Evolutionary conservation across 441 rosid genomes (phyloP).

Genomic region (Mallotus japonicus): DNA sequence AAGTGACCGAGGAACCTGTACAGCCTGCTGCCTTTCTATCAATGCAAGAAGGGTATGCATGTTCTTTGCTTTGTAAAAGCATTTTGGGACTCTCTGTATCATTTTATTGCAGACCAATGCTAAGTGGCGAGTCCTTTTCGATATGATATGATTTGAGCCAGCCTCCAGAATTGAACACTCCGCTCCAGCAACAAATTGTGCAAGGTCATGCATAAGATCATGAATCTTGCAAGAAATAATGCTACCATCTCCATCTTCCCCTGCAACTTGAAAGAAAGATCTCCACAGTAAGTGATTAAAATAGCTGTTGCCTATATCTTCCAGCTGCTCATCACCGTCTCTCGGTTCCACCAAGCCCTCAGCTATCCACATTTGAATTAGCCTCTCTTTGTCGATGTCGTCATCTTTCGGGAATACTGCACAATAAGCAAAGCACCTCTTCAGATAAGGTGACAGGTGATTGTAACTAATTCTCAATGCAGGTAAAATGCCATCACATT

Average conservation of each 20-base stretch:
- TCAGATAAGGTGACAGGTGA: conserved; percentile 34
- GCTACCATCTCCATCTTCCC: conserved; percentile 1
- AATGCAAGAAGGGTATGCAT: conserved; percentile 9
- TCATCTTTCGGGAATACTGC: conserved; percentile 31
- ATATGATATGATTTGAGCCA: not conserved
- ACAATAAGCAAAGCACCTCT: conserved; percentile 29
- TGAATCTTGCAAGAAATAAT: conserved; percentile 24
- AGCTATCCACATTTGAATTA: conserved; percentile 32
- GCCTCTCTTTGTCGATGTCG: conserved; percentile 26
- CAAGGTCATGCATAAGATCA: conserved; percentile 31
- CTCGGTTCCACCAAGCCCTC: conserved; percentile 26
- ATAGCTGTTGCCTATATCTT: conserved; percentile 17
- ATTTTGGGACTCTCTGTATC: not conserved
- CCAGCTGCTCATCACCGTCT: not conserved
- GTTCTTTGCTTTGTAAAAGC: not conserved
- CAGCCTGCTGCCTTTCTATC: conserved; percentile 3
- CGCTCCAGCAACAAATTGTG: conserved; percentile 21
- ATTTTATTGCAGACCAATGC: not conserved
- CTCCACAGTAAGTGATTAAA: conserved; percentile 18
- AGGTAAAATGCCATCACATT: conserved; percentile 11
- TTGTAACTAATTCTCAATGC: conserved; percentile 26
- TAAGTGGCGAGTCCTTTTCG: not conserved
- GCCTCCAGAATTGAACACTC: conserved; percentile 18
- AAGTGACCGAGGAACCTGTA: not conserved
- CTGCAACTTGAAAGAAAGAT: conserved; percentile 27